Base-by-base conservation (phyloP, 441 rosid genomes). In the Mallotus japonicus region DNA sequence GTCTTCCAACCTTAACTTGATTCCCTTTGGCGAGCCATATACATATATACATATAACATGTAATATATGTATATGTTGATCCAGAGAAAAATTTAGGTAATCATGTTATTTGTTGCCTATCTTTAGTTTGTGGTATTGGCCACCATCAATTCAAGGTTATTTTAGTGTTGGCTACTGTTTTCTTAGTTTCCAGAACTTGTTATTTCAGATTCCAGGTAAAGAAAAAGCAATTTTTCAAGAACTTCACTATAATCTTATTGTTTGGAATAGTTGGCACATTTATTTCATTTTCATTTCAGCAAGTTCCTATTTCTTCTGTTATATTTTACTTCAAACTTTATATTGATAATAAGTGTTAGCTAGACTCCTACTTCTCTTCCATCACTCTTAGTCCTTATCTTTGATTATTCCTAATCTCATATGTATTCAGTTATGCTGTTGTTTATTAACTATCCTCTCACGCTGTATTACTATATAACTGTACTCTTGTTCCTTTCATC, bases 1-100 rank as follows among this genome's bases (percentile, higher is more conserved):
- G 98, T 92, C 82, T 94, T 92, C 74, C 97, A 92, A 67, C 97
- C 98, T 0, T 92, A 90, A 11, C 87, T 96, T 1, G 91, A 92
- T 76, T 94, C 71, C 70, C 92, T 94, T 1, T 82, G 88, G 85
- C 92, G 89, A 20, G 80, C 96, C 77, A 76, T 94, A 4, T 5
- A 24, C 6, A 61, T 13, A 13, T n/a, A n/a, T n/a, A n/a, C 8
- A n/a, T n/a, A n/a, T n/a, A n/a, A 22, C 19, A 67, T 34, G 37
- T 5, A 34, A 34, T 3, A 34, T 34, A 34, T 34, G 28, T 24
- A 34, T 34, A 34, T 34, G 5, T 34, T 34, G 37, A 34, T 5
- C 37, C 37, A 34, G 37, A 8, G 73, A 37, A 59, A 49, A 20
- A 40, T 55, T 32, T 9, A 10, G 12, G 14, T n/a, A 44, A 24